Evolutionary conservation across 768 basidiomycete species (phyloP).

Genomic region (Russula sp.): DNA sequence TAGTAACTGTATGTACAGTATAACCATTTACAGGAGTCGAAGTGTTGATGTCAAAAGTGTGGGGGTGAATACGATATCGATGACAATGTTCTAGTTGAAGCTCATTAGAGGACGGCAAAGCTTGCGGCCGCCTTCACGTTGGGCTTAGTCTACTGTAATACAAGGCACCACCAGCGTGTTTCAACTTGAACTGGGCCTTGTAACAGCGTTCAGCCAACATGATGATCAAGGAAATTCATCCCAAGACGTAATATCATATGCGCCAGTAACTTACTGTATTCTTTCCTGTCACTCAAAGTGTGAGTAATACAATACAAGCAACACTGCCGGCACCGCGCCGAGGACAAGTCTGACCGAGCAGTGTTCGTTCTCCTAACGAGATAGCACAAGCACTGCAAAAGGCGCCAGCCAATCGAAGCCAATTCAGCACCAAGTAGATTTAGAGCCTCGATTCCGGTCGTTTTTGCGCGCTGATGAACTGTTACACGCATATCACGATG

Average conservation of each 20-base stretch:
- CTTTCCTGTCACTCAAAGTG: not conserved
- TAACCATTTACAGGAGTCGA: no score
- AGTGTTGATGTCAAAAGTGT: not conserved
- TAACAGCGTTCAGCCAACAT: not conserved
- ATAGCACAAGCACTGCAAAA: not conserved
- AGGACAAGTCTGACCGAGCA: not conserved
- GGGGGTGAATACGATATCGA: not conserved
- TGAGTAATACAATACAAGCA: not conserved
- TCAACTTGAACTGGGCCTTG: not conserved
- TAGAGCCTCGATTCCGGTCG: not conserved
- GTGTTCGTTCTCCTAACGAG: not conserved
- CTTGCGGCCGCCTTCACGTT: not conserved
- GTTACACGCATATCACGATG: not conserved
- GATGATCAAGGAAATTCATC: not conserved
- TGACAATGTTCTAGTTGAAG: not conserved
- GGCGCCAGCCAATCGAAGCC: not conserved
- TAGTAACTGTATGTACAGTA: no score
- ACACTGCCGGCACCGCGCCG: not conserved
- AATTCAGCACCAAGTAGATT: not conserved
- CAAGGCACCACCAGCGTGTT: not conserved
- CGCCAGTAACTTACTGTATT: not conserved
- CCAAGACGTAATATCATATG: not conserved
- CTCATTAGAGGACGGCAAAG: not conserved
- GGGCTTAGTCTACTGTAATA: not conserved
- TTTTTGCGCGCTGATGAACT: not conserved